Evolutionary conservation across 73 alveolate species (phyloP), one percentile per base, ranked within the genome.

Genomic region (Paraurostyla sp.): DNA sequence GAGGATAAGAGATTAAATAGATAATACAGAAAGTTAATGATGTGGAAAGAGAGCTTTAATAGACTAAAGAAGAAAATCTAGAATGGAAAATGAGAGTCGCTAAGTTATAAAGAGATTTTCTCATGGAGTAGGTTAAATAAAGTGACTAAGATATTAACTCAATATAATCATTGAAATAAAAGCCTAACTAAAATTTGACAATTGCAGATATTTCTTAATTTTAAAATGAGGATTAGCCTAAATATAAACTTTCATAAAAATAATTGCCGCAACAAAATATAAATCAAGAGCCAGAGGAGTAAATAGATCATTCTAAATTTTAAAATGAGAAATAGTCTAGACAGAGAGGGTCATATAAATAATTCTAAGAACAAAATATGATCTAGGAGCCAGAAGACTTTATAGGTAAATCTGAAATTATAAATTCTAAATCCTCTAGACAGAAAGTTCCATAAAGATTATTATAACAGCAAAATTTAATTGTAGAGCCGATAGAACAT

Each of bases 31-130:
- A 29, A 59, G 76, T 59, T 9, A 6, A 7, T 6, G 15, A 59
- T 27, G 49, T 59, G 22, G 76, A 29, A 59, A 59, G 41, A 30
- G 82, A 38, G 35, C 25, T 40, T 15, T 40, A 65, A 65, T 23
- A 11, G 4, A 38, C 4, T 15, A 36, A 65, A 65, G 82, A 65
- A 36, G 82, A 65, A 9, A 65, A 16, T 65, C 41, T 38, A 38
- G 82, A 65, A 11, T 65, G 82, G 82, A 65, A 40, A 38, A 9
- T 6, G 32, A 65, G 23, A 40, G 6, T 65, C 3, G 56, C 82
- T 6, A 9, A 15, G 33, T 9, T 65, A 20, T 22, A 65, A 38
- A 22, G 41, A 35, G n/a, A 65, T 38, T 15, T 11, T 13, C 56
- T 65, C 1, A 38, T 65, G 7, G 58, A 65, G 13, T 33, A 65